Evolutionary conservation across 768 basidiomycete species (phyloP).

Genomic region (Hygrocybe punicea): DNA sequence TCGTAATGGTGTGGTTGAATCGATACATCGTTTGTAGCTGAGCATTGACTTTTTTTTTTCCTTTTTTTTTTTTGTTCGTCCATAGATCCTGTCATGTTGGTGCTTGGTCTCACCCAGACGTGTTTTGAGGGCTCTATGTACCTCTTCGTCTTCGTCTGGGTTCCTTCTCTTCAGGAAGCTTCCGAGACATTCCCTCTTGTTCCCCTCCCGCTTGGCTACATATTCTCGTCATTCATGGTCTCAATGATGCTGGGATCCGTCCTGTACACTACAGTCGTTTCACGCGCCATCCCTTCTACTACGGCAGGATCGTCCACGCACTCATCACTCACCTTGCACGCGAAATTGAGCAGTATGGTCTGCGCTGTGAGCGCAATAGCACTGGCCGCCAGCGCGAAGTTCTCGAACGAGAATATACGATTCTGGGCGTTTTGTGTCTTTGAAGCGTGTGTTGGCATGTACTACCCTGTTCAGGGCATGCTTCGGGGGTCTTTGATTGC

Average conservation of each 20-base stretch:
- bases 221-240: slow-evolving; percentile 79
- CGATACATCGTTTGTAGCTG: not conserved
- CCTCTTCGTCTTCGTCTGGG: slow-evolving; percentile 82
- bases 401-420: slow-evolving; percentile 44
- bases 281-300: slow-evolving; percentile 25
- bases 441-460: slow-evolving; percentile 75
- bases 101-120: slow-evolving; percentile 70
- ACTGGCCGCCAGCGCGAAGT: slow-evolving; percentile 48
- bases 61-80: too few relatives aligned
- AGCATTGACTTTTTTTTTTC: not conserved
- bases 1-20: slow-evolving; percentile 37
- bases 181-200: slow-evolving; percentile 35
- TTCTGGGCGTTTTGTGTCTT: slow-evolving; percentile 76
- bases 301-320: slow-evolving; percentile 20
- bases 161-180: slow-evolving; percentile 67
- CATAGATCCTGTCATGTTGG: slow-evolving; percentile 58
- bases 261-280: slow-evolving; percentile 54
- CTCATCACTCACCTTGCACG: slow-evolving; percentile 55
- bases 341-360: slow-evolving; percentile 61
- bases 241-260: slow-evolving; percentile 80
- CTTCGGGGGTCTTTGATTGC: slow-evolving; percentile 61
- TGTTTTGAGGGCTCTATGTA: slow-evolving; percentile 86
- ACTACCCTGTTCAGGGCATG: slow-evolving; percentile 77
- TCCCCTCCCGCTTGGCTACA: slow-evolving; percentile 67
- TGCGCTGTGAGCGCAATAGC: slow-evolving; percentile 58